Percentiles rank a stretch among this genome's conserved stretches.
phyloP scores from a whole-genome alignment of 345 rosid genomes.

The Pistacia vera region DNA sequence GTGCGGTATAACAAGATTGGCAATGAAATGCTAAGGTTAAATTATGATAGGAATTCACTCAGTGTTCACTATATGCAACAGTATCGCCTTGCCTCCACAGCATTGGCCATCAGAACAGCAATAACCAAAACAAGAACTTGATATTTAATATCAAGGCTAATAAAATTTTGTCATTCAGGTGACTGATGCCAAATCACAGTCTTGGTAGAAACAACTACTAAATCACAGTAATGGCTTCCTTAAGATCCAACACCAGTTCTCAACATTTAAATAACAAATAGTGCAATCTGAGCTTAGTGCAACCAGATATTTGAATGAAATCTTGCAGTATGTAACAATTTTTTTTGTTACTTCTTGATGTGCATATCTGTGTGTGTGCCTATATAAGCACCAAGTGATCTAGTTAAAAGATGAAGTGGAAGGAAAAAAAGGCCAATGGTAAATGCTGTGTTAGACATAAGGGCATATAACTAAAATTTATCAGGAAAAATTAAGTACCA shows the following conservation, averaged over 20 bases:
- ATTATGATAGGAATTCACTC: not conserved
- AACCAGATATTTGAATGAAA: not conserved
- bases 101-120: not conserved
- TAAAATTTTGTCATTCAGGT: not conserved
- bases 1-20: not conserved
- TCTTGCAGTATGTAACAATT: too few species aligned
- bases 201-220: not conserved
- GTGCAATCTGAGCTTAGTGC: not conserved
- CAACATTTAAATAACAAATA: not conserved
- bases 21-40: not conserved
- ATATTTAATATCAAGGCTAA: not conserved
- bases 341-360: too few species aligned
- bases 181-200: not conserved
- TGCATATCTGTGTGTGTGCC: too few species aligned
- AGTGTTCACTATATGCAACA: not conserved
- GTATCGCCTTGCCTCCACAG: not conserved
- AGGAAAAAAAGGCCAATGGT: not conserved
- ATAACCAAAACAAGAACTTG: not conserved
- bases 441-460: not conserved
- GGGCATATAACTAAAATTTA: not conserved
- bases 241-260: not conserved
- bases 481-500: slow-evolving; percentile 44
- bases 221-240: not conserved
- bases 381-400: not conserved
- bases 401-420: not conserved